Evolutionary conservation across 257 asterid species (phyloP), one percentile per base, ranked within the genome.

Genomic region (Lycium barbarum): DNA sequence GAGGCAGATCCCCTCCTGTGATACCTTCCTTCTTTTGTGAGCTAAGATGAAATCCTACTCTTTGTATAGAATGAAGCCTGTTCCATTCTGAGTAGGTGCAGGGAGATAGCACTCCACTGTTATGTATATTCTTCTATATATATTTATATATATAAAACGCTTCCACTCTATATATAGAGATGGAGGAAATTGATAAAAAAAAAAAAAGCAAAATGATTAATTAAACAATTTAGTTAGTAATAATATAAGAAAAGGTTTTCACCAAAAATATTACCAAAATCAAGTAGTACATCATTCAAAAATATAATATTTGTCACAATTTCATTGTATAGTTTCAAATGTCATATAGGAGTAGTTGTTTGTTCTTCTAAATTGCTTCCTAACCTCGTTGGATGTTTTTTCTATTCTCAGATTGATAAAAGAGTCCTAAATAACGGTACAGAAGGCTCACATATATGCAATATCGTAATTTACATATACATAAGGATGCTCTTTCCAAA

Each of bases 381-480:
- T 40, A 40, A 40, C 45, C 36, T 8, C 6, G 13, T 9, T 62
- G 14, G 13, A n/a, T 62, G 58, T 1, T 1, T 71, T 40, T 71
- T 33, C 3, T 0, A 71, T n/a, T 84, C 84, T 66, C 88, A 96
- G 99, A 98, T 96, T 55, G 93, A 89, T 89, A 80, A 86, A 81
- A 90, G 98, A 86, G 93, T 98, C 73, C 83, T 92, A 40, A 90
- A 88, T 65, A 93, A 87, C 33, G 89, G 93, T 84, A 83, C 91
- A 74, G 86, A 89, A 79, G 98, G 98, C 8, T 95, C 98, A 86
- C 98, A 95, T 82, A 96, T 95, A 93, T 93, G 98, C 97, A 94
- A 90, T 95, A 90, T 79, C 98, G 98, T 79, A 96, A 94, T 83
- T 40, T 91, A 86, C 70, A 91, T 83, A 87, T 90, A 71, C 93